These are phyloP conservation scores for Fusarium floridanum DNA, from an alignment of 2,329 filamentous ascomycete genomes.

Conservation along the genomic window DNA sequence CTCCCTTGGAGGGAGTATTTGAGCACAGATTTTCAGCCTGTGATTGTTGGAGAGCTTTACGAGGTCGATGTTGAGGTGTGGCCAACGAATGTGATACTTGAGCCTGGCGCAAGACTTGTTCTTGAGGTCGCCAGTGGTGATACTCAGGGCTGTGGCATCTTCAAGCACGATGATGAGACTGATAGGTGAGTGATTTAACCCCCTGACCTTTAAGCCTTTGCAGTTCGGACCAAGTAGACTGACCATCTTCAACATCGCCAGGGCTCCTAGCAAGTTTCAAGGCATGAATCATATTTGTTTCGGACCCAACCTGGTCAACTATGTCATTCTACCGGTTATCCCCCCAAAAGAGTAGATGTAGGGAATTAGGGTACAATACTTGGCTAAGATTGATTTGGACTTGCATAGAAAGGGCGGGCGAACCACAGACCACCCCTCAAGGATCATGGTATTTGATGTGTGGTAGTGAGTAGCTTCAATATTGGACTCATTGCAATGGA, in stretches of 20 bases:
- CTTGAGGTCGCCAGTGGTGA: background rate
- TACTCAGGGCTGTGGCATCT: background rate
- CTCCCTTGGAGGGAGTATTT: constrained; percentile 48
- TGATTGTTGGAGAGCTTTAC: constrained; percentile 67
- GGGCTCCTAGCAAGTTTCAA: background rate
- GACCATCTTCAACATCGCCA: background rate
- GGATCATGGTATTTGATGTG: background rate
- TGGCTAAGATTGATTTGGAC: background rate
- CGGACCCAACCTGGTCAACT: background rate
- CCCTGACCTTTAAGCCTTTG: background rate
- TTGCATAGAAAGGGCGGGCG: background rate
- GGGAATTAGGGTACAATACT: background rate
- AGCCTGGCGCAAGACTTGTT: background rate
- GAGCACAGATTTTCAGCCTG: constrained; percentile 62
- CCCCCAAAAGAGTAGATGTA: background rate
- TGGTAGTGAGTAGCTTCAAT: background rate
- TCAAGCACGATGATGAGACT: background rate
- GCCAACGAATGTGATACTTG: constrained; percentile 68
- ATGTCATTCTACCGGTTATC: background rate
- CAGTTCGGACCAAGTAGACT: background rate
- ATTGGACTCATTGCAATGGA: background rate
- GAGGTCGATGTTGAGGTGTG: constrained; percentile 72
- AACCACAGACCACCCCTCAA: background rate
- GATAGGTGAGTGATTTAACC: background rate
- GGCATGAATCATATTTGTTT: background rate